phyloP scores from a whole-genome alignment of 352 stramenopile genomes.

The Blastocystis sp. region DNA sequence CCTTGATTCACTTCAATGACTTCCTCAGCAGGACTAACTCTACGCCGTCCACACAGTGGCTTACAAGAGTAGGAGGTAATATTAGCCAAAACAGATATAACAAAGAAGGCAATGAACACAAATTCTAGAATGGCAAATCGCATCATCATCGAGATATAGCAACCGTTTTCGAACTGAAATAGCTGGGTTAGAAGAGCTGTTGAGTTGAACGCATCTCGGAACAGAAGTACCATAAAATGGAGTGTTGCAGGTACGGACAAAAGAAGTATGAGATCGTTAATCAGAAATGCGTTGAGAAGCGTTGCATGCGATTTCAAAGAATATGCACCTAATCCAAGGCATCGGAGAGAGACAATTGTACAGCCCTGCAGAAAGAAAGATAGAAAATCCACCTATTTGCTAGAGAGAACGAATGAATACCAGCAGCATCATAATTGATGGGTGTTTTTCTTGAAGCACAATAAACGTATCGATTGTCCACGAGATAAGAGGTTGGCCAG shows the following conservation, averaged over 20 bases:
- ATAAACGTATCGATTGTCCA: not conserved
- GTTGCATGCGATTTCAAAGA: not conserved
- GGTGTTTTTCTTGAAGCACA: not conserved
- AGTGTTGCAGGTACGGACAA: not conserved
- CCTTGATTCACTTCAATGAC: not conserved
- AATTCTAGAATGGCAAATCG: not conserved
- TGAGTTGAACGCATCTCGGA: not conserved
- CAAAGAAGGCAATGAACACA: not conserved
- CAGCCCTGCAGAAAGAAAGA: not conserved
- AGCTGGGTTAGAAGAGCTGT: not conserved
- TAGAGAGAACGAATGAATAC: not conserved
- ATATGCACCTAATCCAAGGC: not conserved
- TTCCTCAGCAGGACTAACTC: not conserved
- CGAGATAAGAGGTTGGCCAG: not conserved
- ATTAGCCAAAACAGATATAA: not conserved
- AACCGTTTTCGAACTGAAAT: not conserved
- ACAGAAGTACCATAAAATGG: not conserved
- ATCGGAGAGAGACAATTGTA: not conserved
- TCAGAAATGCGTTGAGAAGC: not conserved
- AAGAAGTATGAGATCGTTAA: not conserved
- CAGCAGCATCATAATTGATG: not conserved
- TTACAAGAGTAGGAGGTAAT: not conserved
- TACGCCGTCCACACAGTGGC: not conserved
- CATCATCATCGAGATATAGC: not conserved
- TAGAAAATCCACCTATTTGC: not conserved